phyloP scores from a whole-genome alignment of 2,329 filamentous ascomycete genomes.

The Canariomyces notabilis region DNA sequence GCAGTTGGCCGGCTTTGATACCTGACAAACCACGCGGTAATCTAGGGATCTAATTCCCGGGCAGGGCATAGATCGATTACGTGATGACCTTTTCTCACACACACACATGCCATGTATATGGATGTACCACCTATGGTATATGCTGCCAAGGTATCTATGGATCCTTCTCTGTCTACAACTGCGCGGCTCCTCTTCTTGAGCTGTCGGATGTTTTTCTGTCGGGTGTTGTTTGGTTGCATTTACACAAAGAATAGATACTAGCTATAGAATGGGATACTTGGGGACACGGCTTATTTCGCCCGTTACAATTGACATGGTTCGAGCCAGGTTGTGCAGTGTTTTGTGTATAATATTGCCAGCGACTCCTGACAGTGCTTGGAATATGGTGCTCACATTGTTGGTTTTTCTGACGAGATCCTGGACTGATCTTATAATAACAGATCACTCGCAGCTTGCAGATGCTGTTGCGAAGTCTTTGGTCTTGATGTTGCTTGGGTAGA shows the following conservation, averaged over 20 bases:
- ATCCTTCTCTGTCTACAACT: too few relatives aligned
- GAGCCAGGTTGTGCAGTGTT: too few relatives aligned
- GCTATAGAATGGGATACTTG: background rate
- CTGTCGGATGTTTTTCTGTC: too few relatives aligned
- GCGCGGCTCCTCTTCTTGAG: too few relatives aligned
- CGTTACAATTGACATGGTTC: too few relatives aligned
- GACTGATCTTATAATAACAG: too few relatives aligned
- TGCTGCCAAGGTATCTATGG: background rate
- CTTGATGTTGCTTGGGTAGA: constrained; percentile 56
- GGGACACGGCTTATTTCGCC: too few relatives aligned
- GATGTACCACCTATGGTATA: background rate
- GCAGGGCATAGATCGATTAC: background rate
- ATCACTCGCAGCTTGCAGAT: constrained; percentile 65
- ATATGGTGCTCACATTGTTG: too few relatives aligned
- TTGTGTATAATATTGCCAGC: too few relatives aligned
- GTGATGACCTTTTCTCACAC: background rate
- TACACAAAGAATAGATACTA: background rate
- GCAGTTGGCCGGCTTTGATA: background rate
- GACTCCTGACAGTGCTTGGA: too few relatives aligned
- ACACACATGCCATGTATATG: background rate
- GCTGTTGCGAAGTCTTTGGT: constrained; percentile 66
- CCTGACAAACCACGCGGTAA: background rate
- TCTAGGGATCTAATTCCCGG: background rate
- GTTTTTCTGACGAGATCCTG: too few relatives aligned
- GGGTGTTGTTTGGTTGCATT: too few relatives aligned